A percentile compares a stretch with the other conserved stretches of the same genome.
These are phyloP conservation scores for Pseudopyricularia javanii DNA, from an alignment of 2,329 filamentous ascomycete genomes.

Conservation along the genomic window DNA sequence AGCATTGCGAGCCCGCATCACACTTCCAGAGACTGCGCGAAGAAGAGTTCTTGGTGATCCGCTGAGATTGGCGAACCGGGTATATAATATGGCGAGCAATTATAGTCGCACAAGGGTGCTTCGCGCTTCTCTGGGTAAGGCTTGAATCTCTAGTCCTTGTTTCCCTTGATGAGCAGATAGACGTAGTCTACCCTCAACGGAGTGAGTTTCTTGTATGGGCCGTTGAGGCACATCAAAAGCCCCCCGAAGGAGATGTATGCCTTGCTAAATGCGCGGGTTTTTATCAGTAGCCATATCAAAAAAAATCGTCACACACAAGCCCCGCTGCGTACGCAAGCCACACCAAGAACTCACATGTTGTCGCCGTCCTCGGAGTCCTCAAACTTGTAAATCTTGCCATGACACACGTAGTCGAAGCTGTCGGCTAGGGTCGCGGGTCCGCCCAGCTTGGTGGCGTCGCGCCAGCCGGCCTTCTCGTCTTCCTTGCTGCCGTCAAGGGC, in stretches of 20 bases:
- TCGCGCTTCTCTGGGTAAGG: not conserved
- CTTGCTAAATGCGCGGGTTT: conserved; percentile 44
- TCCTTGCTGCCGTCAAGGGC: conserved; percentile 76
- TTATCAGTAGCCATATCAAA: not conserved
- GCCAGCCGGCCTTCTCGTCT: conserved; percentile 62
- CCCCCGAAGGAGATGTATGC: conserved; percentile 92
- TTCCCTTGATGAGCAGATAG: conserved; percentile 64
- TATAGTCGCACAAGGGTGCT: not conserved
- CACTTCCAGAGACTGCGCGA: not conserved
- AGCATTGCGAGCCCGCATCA: not conserved
- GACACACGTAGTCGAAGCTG: conserved; percentile 77
- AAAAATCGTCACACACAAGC: not conserved
- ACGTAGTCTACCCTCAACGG: conserved; percentile 85
- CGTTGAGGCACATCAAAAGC: conserved; percentile 78
- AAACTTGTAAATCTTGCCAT: conserved; percentile 82
- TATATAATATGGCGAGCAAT: not conserved
- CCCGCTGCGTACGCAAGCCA: not conserved
- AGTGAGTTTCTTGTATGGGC: conserved; percentile 91
- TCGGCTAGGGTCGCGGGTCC: conserved; percentile 55
- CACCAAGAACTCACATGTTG: conserved; percentile 58
- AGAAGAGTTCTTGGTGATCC: not conserved
- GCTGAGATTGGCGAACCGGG: not conserved
- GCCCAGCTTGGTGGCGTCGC: conserved; percentile 49
- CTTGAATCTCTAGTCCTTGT: not conserved
- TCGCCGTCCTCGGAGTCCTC: conserved; percentile 69